These are phyloP conservation scores for Metschnikowia continentalis DNA, from an alignment of 805 yeast genomes.

Conservation along the genomic window DNA sequence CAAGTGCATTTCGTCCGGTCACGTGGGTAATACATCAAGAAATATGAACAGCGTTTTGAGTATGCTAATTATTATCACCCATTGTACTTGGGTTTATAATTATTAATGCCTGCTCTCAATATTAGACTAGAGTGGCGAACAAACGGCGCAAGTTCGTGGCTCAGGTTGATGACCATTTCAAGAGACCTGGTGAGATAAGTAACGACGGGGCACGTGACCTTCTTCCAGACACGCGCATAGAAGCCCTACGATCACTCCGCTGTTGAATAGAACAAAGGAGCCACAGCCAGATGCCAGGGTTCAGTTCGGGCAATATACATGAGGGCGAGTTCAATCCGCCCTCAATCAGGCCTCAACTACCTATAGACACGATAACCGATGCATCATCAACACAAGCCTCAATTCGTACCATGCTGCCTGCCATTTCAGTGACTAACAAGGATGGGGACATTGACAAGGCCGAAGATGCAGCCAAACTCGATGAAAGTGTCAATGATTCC, in stretches of 20 bases:
- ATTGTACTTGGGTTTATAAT: too few relatives aligned
- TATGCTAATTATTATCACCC: too few relatives aligned
- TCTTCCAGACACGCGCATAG: neutral
- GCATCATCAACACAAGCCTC: constrained; percentile 20
- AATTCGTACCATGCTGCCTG: constrained; percentile 21
- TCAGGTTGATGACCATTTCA: neutral
- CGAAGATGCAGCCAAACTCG: neutral
- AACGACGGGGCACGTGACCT: neutral
- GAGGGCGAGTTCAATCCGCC: constrained; percentile 32
- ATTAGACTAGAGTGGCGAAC: too few relatives aligned
- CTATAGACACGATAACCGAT: constrained; percentile 24
- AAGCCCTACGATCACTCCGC: neutral
- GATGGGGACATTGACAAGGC: neutral
- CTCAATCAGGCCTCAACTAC: constrained; percentile 24
- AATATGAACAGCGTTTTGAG: too few relatives aligned
- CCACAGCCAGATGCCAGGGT: constrained; percentile 9
- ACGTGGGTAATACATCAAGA: too few relatives aligned
- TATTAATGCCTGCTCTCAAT: too few relatives aligned
- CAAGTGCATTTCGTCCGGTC: too few relatives aligned
- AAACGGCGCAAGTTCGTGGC: neutral
- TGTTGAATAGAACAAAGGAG: neutral
- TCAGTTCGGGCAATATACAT: constrained; percentile 23
- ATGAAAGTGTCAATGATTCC: neutral
- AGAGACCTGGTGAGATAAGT: neutral
- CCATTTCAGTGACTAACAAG: neutral